Base-by-base conservation (phyloP, 768 basidiomycete species). In the Boletellus emodensis region DNA sequence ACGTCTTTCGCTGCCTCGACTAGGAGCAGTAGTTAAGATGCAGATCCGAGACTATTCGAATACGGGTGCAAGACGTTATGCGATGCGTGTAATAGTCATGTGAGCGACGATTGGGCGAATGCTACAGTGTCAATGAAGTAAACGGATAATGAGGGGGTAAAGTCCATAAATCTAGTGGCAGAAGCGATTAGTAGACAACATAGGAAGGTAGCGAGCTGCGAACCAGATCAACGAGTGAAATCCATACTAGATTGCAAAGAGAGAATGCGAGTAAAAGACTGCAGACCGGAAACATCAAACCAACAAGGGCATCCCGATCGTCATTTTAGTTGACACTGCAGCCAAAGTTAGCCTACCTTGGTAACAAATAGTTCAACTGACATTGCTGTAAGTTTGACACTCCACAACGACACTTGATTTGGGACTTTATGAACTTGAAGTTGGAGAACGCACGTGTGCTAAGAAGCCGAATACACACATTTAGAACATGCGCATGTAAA, bases 401-500 rank as follows among this genome's bases (percentile, higher is more conserved):
- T 20, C 17, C 14, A 26, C 46, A 33, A 20, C 5, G 14, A 40
- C n/a, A 33, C 15, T n/a, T 2, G 36, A 17, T 28, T 9, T 15
- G 38, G 32, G n/a, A 30, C 38, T 41, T 45, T 22, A 59, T 61
- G 38, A 57, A 74, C 74, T 56, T 26, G 3, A 26, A 7, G 24
- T 26, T 72, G 71, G 10, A 74, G 61, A 26, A 64, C 35, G 17
- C 57, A 48, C 34, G 61, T 61, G 40, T 74, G 65, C 64, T 64
- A 73, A 36, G 65, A 58, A 7, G 55, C 24, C n/a, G n/a, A n/a
- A n/a, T n/a, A n/a, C n/a, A n/a, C n/a, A n/a, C n/a, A n/a, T n/a
- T n/a, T n/a, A n/a, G n/a, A n/a, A n/a, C n/a, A n/a, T n/a, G n/a
- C n/a, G n/a, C n/a, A n/a, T n/a, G n/a, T n/a, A n/a, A n/a, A n/a